phyloP scores from a whole-genome alignment of 1,139 yeast genomes.

The Scheffersomyces parashehatae region DNA sequence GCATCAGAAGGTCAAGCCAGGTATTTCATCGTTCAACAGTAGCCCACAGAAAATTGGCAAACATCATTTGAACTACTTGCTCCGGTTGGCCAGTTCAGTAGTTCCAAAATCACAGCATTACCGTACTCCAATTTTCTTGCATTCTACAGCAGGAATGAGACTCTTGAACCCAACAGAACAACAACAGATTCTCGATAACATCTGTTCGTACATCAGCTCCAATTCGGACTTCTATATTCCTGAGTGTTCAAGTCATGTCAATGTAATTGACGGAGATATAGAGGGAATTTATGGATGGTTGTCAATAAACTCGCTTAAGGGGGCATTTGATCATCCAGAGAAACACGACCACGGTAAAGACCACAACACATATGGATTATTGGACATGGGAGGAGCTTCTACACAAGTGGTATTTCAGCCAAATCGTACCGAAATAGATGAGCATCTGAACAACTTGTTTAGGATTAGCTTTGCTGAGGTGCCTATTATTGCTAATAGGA shows the following conservation, averaged over 20 bases:
- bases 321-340: conserved; percentile 52
- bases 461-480: conserved; percentile 49
- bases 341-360: conserved; percentile 52
- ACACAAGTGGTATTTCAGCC: conserved; percentile 84
- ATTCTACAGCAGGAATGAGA: conserved; percentile 83
- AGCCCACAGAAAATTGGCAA: conserved; percentile 57
- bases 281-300: conserved; percentile 88
- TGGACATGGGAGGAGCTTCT: conserved; percentile 90
- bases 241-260: conserved; percentile 60
- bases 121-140: conserved; percentile 76
- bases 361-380: conserved; percentile 66
- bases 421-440: conserved; percentile 51
- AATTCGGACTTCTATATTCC: conserved; percentile 61
- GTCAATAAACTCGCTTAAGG: conserved; percentile 68
- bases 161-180: conserved; percentile 59
- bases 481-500: conserved; percentile 14
- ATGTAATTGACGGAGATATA: conserved; percentile 71
- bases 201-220: conserved; percentile 55
- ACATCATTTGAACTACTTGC: conserved; percentile 56
- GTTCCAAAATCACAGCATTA: conserved; percentile 68
- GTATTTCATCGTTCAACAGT: conserved; percentile 57
- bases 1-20: conserved; percentile 67
- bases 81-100: conserved; percentile 54
- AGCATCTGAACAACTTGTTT: conserved; percentile 57
- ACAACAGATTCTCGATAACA: conserved; percentile 46